Conservation (phyloP, 2,329 filamentous ascomycete genomes). For the Fusarium bulbicola region DNA sequence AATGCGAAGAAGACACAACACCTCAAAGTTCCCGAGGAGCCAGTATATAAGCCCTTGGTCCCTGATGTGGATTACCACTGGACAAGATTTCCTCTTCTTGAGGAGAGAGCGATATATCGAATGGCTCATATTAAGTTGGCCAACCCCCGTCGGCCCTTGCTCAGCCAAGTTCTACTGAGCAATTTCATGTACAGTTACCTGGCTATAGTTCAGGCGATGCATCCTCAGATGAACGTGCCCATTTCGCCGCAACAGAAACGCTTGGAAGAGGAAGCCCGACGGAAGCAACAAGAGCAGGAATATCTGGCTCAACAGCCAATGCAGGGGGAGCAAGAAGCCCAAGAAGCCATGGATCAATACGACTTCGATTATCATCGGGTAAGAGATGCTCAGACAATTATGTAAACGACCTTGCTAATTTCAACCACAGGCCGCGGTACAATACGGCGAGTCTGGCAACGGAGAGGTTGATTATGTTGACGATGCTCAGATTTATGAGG, state of each 20-base stretch:
- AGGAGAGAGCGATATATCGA: constrained; percentile 96
- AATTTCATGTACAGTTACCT: constrained; percentile 99
- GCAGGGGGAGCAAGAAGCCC: constrained; percentile 55
- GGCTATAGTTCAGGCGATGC: constrained; percentile 98
- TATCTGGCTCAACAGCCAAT: constrained; percentile 58
- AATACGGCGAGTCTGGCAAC: constrained; percentile 57
- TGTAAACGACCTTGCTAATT: not conserved
- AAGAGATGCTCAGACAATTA: constrained; percentile 40
- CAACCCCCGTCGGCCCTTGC: constrained; percentile 90
- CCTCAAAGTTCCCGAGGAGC: constrained; percentile 82
- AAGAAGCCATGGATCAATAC: constrained; percentile 60
- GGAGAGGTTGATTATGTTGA: constrained; percentile 61
- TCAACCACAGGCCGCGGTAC: constrained; percentile 51
- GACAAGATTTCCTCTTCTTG: constrained; percentile 92
- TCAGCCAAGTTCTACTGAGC: constrained; percentile 94
- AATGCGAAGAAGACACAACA: constrained; percentile 78
- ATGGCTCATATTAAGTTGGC: constrained; percentile 99
- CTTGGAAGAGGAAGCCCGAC: constrained; percentile 63
- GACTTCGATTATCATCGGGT: constrained; percentile 64
- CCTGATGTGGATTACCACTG: constrained; percentile 96
- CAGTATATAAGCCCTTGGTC: constrained; percentile 73
- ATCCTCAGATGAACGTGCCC: constrained; percentile 93
- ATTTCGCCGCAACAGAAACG: constrained; percentile 78
- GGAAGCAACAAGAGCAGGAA: constrained; percentile 61
- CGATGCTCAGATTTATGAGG: constrained; percentile 63